Conservation (phyloP, 2,329 filamentous ascomycete genomes). For the Colletotrichum melonis region DNA sequence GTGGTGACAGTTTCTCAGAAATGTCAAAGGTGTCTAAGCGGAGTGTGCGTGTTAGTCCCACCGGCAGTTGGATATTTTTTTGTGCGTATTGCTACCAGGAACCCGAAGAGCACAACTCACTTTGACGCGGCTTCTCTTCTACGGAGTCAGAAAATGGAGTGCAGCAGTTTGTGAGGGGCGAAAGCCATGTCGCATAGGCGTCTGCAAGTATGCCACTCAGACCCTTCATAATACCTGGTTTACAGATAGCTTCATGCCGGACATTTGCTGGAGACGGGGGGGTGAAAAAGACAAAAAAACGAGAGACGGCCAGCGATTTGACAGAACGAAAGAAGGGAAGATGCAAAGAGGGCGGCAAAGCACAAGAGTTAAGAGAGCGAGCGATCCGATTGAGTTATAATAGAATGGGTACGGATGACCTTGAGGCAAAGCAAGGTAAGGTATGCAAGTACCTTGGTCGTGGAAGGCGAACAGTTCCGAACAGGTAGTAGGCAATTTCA, state of each 20-base stretch:
- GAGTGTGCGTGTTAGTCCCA: slow-evolving; percentile 20
- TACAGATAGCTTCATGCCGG: slow-evolving; percentile 31
- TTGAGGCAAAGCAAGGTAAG: too few species aligned
- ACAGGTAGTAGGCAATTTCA: not conserved
- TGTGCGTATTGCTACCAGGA: not conserved
- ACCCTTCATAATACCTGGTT: slow-evolving; percentile 53
- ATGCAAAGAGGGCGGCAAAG: slow-evolving; percentile 19
- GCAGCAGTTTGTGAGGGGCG: slow-evolving; percentile 59
- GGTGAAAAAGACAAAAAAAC: not conserved
- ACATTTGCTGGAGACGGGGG: slow-evolving; percentile 23
- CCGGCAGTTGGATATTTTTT: slow-evolving; percentile 3
- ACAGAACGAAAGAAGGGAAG: slow-evolving; percentile 15
- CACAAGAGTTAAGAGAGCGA: slow-evolving; percentile 13
- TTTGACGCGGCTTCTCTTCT: slow-evolving; percentile 51
- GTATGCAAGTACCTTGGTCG: not conserved
- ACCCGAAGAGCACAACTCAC: slow-evolving; percentile 46
- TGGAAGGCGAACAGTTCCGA: slow-evolving; percentile 12
- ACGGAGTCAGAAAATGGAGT: slow-evolving; percentile 50
- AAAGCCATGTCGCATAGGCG: slow-evolving; percentile 59
- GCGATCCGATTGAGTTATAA: slow-evolving; percentile 35
- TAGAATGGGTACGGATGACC: not conserved
- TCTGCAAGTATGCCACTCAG: slow-evolving; percentile 55
- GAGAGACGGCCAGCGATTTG: slow-evolving; percentile 10
- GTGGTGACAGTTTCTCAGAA: slow-evolving; percentile 41
- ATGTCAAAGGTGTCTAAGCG: slow-evolving; percentile 38